Base-by-base conservation (phyloP, 2,329 filamentous ascomycete species). In the Cercospora sp. region DNA sequence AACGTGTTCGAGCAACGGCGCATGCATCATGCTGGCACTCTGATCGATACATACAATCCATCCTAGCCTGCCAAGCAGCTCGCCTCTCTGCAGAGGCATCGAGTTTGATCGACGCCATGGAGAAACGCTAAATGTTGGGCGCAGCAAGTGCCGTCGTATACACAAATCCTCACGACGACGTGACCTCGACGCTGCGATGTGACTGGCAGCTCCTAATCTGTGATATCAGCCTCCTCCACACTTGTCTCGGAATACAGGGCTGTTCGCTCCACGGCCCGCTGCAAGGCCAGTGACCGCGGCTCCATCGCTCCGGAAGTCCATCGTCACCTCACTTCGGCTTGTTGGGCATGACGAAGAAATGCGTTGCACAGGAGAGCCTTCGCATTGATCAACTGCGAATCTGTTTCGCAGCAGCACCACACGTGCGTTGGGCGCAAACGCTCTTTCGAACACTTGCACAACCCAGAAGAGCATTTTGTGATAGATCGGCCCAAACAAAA, bases 1-100 rank as follows among this genome's bases (percentile, higher is more conserved):
- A 67, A 67, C 65, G 65, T 66, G 65, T 58, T 63, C 45, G 18
- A 34, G 55, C 37, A 34, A 61, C 45, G 24, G 21, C 24, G 12
- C 63, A 66, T 60, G 61, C 60, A 62, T 58, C 64, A 55, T 61
- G 57, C 24, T 34, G 40, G 59, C 45, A 26, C 12, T 24, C 21
- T 13, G 18, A 24, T 24, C 45, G 18, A 51, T 51, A 21, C 10
- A 24, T 51, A 28, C 28, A 21, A 51, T 51, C 45, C 45, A 51
- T 51, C 45, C 45, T 3, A 3, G 45, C 45, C 45, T 3, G 45
- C 45, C 45, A 51, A 51, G 18, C 45, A 21, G 21, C 43, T 49
- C 43, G 43, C 43, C 43, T 18, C 43, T 24, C n/a, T 49, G 43
- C 43, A 51, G 45, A 51, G 45, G 10, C 45, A 26, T 51, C 45